A percentile compares a stretch with the other conserved stretches of the same genome.
Evolutionary conservation across 768 basidiomycete genomes (phyloP).

Genomic region (Podaxis pistillaris): DNA sequence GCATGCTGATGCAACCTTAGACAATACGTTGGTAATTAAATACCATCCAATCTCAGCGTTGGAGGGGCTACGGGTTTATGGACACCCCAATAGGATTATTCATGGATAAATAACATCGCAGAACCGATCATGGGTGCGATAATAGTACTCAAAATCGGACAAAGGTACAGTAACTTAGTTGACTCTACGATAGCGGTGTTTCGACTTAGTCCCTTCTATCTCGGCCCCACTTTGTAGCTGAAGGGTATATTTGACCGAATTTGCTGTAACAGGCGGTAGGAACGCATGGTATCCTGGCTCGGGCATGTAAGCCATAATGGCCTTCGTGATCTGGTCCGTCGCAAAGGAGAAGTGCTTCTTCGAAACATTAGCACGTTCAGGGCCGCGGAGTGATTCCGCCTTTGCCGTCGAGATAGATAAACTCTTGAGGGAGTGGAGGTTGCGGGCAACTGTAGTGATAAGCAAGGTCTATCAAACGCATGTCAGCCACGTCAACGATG

Average conservation of each 20-base stretch:
- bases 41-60: too few species aligned
- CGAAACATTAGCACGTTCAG: neutral
- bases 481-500: neutral
- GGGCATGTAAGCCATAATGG: neutral
- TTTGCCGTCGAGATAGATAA: slow-evolving; percentile 3
- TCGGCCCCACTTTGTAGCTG: neutral
- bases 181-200: neutral
- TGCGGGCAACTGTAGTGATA: neutral
- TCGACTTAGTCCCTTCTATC: neutral
- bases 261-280: neutral
- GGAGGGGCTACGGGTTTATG: too few species aligned
- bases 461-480: neutral
- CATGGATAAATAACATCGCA: neutral
- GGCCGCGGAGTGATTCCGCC: slow-evolving; percentile 8
- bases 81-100: neutral
- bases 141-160: neutral
- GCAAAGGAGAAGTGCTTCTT: slow-evolving; percentile 9
- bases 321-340: neutral
- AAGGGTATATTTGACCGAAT: slow-evolving; percentile 2
- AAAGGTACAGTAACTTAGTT: neutral
- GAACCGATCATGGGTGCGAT: neutral
- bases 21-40: too few species aligned
- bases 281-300: neutral
- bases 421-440: neutral
- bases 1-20: too few species aligned